phyloP scores from a whole-genome alignment of 306 rosid genomes.

The Fragaria ananassa region DNA sequence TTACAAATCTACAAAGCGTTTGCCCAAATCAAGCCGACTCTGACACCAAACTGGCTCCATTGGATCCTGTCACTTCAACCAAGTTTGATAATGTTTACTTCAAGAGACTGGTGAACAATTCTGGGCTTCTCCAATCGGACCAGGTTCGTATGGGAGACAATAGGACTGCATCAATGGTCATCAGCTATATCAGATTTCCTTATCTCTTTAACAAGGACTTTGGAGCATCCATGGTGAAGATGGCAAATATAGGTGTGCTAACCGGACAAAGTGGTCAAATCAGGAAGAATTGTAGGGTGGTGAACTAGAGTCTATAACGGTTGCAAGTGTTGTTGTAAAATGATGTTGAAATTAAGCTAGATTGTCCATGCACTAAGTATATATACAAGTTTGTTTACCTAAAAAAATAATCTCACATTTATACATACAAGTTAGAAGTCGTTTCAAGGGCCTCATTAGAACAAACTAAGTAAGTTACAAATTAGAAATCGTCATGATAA shows the following conservation, averaged over 20 bases:
- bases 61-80: slow-evolving; percentile 47
- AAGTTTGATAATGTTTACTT: slow-evolving; percentile 69
- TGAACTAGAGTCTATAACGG: neutral
- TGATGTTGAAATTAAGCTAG: neutral
- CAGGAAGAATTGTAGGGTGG: slow-evolving; percentile 62
- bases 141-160: slow-evolving; percentile 64
- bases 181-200: slow-evolving; percentile 55
- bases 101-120: slow-evolving; percentile 57
- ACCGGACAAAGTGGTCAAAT: slow-evolving; percentile 68
- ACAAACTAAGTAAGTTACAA: too few relatives aligned
- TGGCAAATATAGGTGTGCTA: slow-evolving; percentile 68
- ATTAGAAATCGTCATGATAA: too few relatives aligned
- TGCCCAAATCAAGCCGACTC: slow-evolving; percentile 70
- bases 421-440: too few relatives aligned
- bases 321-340: neutral
- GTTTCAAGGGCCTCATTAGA: too few relatives aligned
- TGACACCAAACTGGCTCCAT: slow-evolving; percentile 56
- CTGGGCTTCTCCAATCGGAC: slow-evolving; percentile 75
- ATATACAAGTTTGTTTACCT: too few relatives aligned
- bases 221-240: slow-evolving; percentile 61
- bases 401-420: too few relatives aligned
- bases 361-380: neutral
- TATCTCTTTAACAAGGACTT: slow-evolving; percentile 54
- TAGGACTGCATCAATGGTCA: slow-evolving; percentile 53
- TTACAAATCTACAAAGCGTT: slow-evolving; percentile 35